phyloP scores from a whole-genome alignment of 805 yeast species.

The Starmerella vitae region DNA sequence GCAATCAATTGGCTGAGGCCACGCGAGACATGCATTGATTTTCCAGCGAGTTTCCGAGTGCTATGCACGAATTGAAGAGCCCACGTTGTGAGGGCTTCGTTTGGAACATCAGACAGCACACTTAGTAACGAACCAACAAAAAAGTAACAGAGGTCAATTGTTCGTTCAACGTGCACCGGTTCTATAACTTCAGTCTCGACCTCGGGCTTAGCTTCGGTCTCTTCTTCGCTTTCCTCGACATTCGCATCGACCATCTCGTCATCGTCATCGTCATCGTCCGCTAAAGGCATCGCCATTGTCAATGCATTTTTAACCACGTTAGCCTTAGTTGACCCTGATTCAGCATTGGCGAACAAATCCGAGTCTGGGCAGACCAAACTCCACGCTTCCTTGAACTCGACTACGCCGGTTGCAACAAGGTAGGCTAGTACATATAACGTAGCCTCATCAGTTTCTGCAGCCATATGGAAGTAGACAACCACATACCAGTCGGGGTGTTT shows the following conservation, averaged over 20 bases:
- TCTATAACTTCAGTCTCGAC: neutral
- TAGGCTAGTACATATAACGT: constrained; percentile 2
- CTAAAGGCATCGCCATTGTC: constrained; percentile 15
- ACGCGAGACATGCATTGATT: neutral
- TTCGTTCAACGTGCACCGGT: neutral
- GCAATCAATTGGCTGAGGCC: constrained; percentile 3
- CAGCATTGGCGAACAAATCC: constrained; percentile 2
- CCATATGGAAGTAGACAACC: constrained; percentile 4
- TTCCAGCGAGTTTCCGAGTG: constrained; percentile 2
- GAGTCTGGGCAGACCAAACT: constrained; percentile 2
- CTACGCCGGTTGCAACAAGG: constrained; percentile 3
- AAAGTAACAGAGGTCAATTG: neutral
- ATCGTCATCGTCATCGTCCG: constrained; percentile 14
- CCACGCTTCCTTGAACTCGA: constrained; percentile 6
- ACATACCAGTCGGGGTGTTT: constrained; percentile 7
- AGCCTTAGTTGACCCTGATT: neutral
- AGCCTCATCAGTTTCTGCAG: neutral
- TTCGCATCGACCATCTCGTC: constrained; percentile 8
- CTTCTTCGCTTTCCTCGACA: constrained; percentile 1
- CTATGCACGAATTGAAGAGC: neutral
- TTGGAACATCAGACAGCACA: neutral
- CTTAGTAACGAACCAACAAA: neutral
- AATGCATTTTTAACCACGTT: constrained; percentile 8
- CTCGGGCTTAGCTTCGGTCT: neutral
- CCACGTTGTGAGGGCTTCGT: neutral